Evolutionary conservation across 1,284 basidiomycete species (phyloP).

Genomic region (Psilocybe mexicana): DNA sequence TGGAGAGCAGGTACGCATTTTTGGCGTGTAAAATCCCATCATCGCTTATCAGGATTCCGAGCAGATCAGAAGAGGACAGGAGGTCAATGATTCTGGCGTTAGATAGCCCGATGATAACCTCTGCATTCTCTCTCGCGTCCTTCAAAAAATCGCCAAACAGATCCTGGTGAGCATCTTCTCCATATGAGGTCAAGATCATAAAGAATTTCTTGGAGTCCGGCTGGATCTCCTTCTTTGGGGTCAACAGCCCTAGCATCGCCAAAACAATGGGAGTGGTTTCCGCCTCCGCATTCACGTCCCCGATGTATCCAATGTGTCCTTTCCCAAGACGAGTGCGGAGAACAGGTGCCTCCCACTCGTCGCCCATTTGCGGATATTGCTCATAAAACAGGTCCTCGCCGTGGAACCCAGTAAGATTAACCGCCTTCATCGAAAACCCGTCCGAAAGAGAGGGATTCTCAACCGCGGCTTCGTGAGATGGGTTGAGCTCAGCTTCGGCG

Average conservation of each 20-base stretch:
- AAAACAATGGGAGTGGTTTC: slow-evolving; percentile 25
- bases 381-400: slow-evolving; percentile 17
- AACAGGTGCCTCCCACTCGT: slow-evolving; percentile 25
- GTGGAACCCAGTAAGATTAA: slow-evolving; percentile 17
- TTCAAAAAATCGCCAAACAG: slow-evolving; percentile 16
- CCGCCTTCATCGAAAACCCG: slow-evolving; percentile 19
- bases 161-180: slow-evolving; percentile 12
- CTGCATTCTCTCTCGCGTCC: slow-evolving; percentile 18
- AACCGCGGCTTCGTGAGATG: slow-evolving; percentile 11
- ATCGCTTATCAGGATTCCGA: slow-evolving; percentile 29
- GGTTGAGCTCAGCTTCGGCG: slow-evolving; percentile 9
- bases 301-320: slow-evolving; percentile 33
- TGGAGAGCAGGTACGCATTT: slow-evolving; percentile 26
- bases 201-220: slow-evolving; percentile 22
- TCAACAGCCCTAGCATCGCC: slow-evolving; percentile 29
- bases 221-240: slow-evolving; percentile 7
- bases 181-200: slow-evolving; percentile 23
- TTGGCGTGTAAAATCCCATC: slow-evolving; percentile 16
- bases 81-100: slow-evolving; percentile 24
- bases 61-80: slow-evolving; percentile 26
- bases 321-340: slow-evolving; percentile 25
- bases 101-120: slow-evolving; percentile 23
- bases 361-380: background rate
- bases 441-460: slow-evolving; percentile 19
- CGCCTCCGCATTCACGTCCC: slow-evolving; percentile 30